phyloP scores from a whole-genome alignment of 129 eudicot genomes.

The Rutidosis leptorrhynchoides region DNA sequence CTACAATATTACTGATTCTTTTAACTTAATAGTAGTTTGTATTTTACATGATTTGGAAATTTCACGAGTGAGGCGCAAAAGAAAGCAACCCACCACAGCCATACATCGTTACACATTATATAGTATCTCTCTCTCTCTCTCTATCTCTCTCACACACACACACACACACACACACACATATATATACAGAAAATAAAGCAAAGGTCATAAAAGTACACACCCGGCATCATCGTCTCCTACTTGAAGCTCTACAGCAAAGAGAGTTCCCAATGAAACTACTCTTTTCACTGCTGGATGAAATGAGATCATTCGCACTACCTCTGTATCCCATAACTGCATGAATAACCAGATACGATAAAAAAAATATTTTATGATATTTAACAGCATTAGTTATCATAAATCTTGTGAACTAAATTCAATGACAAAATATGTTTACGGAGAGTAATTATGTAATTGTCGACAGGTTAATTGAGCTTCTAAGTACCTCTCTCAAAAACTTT shows the following conservation, averaged over 20 bases:
- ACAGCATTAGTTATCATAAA: not conserved
- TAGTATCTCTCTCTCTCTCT: too few relatives aligned
- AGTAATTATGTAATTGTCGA: not conserved
- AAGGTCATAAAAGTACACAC: constrained; percentile 33
- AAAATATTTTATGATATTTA: not conserved
- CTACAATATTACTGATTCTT: not conserved
- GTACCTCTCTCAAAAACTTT: constrained; percentile 66
- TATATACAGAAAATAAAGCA: not conserved
- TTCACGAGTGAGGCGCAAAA: not conserved
- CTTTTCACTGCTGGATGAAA: constrained; percentile 58
- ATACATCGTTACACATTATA: not conserved
- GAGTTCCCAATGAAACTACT: constrained; percentile 80
- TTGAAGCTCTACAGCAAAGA: constrained; percentile 77
- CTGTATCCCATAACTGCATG: constrained; percentile 79
- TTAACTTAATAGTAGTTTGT: not conserved
- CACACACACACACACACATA: not conserved
- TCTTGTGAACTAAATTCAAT: not conserved
- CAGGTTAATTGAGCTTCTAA: not conserved
- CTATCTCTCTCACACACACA: not conserved
- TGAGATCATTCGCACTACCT: constrained; percentile 66
- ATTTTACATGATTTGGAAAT: not conserved
- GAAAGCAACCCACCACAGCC: not conserved
- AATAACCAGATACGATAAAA: not conserved
- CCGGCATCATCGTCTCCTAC: constrained; percentile 77
- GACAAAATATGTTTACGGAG: not conserved